Evolutionary conservation across 31 red algal species (phyloP), one percentile per base, ranked within the genome.

Genomic region (Asparagopsis taxiformis): DNA sequence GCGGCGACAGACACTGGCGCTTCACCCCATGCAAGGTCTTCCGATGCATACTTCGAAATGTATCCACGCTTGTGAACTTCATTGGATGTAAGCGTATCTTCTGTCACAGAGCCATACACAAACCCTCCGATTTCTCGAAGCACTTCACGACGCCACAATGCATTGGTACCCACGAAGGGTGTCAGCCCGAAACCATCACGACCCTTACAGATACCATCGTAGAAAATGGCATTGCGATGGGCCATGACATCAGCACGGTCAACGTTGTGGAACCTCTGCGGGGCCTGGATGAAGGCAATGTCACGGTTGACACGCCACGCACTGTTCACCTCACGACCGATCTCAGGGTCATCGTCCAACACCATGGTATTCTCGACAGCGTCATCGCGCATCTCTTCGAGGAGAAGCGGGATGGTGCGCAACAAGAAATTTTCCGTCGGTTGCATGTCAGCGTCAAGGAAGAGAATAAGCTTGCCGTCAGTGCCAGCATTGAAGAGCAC

Each of bases 31-130:
- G 77, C 77, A 60, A 91, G 54, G 46, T 91, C 87, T 49, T 91
- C 87, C 5, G 77, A 56, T n/a, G 87, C 87, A 52, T 91, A 91
- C 53, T 82, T 82, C 28, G 87, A 91, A 20, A 84, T 62, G 70
- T 91, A 91, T 17, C 87, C 87, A 1, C 87, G 60, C 32, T 76
- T 74, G 77, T 91, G 87, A 10, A 91, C 87, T 72, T 91, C 87
- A 39, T 91, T 91, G 4, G 87, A 91, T 1, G 87, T 91, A n/a
- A 91, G 62, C 26, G 87, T 91, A 34, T 91, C 87, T 63, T 91
- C 87, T 19, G 87, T 91, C 6, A 91, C 87, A 20, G 77, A 83
- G 8, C 87, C 87, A 50, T 91, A 91, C 2, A 91, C 87, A 74
- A 91, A 76, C 32, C 87, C 87, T 31, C 65, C 58, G 53, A 91